phyloP scores from a whole-genome alignment of 805 yeast genomes.

The Starmera pachycereana region DNA sequence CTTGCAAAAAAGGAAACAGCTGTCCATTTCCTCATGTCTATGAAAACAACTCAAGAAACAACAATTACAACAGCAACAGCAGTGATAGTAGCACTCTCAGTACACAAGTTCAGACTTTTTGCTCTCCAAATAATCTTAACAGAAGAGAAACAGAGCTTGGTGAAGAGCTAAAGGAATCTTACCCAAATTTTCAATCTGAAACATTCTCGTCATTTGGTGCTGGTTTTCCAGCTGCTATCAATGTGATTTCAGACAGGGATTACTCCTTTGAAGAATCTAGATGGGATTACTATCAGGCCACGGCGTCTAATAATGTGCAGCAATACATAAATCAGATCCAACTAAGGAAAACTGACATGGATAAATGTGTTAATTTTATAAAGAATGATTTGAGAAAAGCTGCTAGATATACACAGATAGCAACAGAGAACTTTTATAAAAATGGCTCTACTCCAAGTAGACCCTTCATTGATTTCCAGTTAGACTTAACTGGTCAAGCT shows the following conservation, averaged over 20 bases:
- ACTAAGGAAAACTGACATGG: conserved; percentile 38
- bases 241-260: conserved; percentile 42
- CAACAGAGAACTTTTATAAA: conserved; percentile 23
- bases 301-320: conserved; percentile 22
- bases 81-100: conserved; percentile 1
- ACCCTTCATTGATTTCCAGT: conserved; percentile 24
- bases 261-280: conserved; percentile 44
- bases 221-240: conserved; percentile 36
- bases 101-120: conserved; percentile 2
- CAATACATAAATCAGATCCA: conserved; percentile 30
- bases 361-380: conserved; percentile 28
- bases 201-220: conserved; percentile 36
- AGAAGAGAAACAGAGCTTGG: conserved; percentile 19
- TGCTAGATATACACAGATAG: conserved; percentile 44
- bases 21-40: conserved; percentile 35
- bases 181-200: conserved; percentile 16
- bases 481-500: conserved; percentile 20
- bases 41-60: conserved; percentile 8
- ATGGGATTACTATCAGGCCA: conserved; percentile 34
- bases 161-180: conserved; percentile 12
- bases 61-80: conserved; percentile 3
- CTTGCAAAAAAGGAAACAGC: conserved; percentile 31
- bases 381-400: conserved; percentile 35
- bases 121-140: conserved; percentile 7
- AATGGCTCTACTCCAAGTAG: conserved; percentile 18